Conservation (phyloP, 495 filamentous ascomycete genomes). For the Lasiosphaeris hirsuta region DNA sequence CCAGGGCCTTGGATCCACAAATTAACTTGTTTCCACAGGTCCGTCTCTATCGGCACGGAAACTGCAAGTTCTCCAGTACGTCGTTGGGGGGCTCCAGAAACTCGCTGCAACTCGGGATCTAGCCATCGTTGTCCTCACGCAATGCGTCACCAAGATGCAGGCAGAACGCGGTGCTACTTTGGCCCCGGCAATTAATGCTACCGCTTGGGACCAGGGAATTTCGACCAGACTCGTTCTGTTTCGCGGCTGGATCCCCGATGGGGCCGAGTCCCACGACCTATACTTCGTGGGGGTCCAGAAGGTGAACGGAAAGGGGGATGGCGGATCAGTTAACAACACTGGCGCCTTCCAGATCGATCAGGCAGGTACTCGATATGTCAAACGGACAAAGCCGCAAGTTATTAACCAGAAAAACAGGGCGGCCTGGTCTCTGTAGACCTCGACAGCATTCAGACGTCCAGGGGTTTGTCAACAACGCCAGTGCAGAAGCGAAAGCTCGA, state of each 20-base stretch:
- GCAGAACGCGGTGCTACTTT: slow-evolving; percentile 59
- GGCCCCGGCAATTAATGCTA: slow-evolving; percentile 62
- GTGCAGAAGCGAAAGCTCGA: slow-evolving; percentile 43
- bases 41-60: slow-evolving; percentile 35
- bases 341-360: slow-evolving; percentile 39
- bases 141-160: slow-evolving; percentile 67
- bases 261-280: slow-evolving; percentile 25
- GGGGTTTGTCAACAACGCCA: slow-evolving; percentile 26
- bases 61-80: slow-evolving; percentile 43
- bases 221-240: slow-evolving; percentile 67
- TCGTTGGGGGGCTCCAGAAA: slow-evolving; percentile 54
- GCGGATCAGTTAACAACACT: slow-evolving; percentile 25
- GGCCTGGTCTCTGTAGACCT: slow-evolving; percentile 27
- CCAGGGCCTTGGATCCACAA: background rate
- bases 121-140: slow-evolving; percentile 66
- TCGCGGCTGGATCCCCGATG: slow-evolving; percentile 53
- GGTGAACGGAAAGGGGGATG: slow-evolving; percentile 35
- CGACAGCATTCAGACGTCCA: slow-evolving; percentile 24
- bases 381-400: slow-evolving; percentile 4
- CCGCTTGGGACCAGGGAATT: slow-evolving; percentile 68
- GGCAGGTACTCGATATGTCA: slow-evolving; percentile 30
- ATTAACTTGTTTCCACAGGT: slow-evolving; percentile 20
- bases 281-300: slow-evolving; percentile 46
- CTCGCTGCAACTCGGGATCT: slow-evolving; percentile 66
- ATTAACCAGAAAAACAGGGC: slow-evolving; percentile 15